Base-by-base conservation (phyloP, 805 yeast species). In the Kregervanrija fluxuum region DNA sequence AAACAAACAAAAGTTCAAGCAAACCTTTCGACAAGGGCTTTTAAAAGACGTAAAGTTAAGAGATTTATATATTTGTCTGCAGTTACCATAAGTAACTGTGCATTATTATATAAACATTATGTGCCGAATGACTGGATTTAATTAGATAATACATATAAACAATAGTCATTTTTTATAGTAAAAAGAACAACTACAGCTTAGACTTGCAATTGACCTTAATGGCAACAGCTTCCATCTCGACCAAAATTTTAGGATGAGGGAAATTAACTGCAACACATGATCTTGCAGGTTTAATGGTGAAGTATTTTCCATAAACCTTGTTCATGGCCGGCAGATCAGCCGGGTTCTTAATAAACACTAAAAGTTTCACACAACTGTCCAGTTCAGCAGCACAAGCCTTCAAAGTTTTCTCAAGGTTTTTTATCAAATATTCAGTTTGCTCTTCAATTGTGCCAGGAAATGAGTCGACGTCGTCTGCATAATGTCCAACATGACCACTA, bases 251-350 rank as follows among this genome's bases (percentile, higher is more conserved):
- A 9, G 71, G 65, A 55, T 74, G 70, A 54, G 77, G 76, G 61
- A 76, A 75, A 5, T 64, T 69, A 32, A 70, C 79, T 41, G 73
- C 65, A 34, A 75, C 65, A 54, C 77, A 72, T 40, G 73, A 67
- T 64, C 82, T 68, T 8, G 77, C 76, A 12, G 82, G 82, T 48
- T 65, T 62, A 40, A 63, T 62, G 2, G 68, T 65, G 62, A 76
- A 74, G 54, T 67, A 63, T 48, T 68, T 63, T n/a, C 60, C 63
- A 54, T 75, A 76, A 36, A 75, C 64, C 38, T 64, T 53, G 59
- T 75, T 76, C 52, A 76, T 65, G n/a, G 51, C 56, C 8, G 66
- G 54, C 14, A 71, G 68, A 50, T 71, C 67, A 17, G 61, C 55
- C 28, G 67, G 62, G 49, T 74, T 66, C 22, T 66, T 59, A 42